phyloP scores from a whole-genome alignment of 2,329 filamentous ascomycete species.

The Chalaropsis ovoidea region DNA sequence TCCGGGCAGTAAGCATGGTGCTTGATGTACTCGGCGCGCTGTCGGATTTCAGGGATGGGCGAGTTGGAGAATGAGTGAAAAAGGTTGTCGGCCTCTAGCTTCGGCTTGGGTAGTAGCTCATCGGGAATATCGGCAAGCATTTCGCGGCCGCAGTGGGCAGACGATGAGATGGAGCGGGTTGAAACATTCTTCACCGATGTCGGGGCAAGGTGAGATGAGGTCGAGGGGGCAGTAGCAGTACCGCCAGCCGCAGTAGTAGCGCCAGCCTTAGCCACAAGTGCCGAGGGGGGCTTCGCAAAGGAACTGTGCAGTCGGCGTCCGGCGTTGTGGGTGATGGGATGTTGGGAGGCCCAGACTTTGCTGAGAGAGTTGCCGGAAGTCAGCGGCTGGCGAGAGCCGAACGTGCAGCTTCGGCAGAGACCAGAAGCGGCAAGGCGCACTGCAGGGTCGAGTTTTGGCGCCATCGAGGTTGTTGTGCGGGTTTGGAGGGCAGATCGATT shows the following conservation, averaged over 20 bases:
- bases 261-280: neutral
- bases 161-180: slow-evolving; percentile 18
- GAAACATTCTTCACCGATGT: slow-evolving; percentile 1
- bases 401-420: slow-evolving; percentile 21
- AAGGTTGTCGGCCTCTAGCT: slow-evolving; percentile 64
- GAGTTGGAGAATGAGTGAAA: slow-evolving; percentile 90
- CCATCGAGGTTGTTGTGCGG: slow-evolving; percentile 20
- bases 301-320: slow-evolving; percentile 19
- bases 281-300: neutral
- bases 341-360: neutral
- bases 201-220: neutral
- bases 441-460: slow-evolving; percentile 25
- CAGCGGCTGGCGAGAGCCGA: slow-evolving; percentile 4
- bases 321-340: neutral
- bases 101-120: slow-evolving; percentile 29
- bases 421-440: slow-evolving; percentile 26
- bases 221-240: neutral
- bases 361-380: neutral
- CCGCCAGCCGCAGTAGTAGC: neutral
- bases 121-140: slow-evolving; percentile 26
- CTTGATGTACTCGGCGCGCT: slow-evolving; percentile 80
- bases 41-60: slow-evolving; percentile 76
- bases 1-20: slow-evolving; percentile 92
- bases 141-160: slow-evolving; percentile 17
- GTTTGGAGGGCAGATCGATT: neutral